Evolutionary conservation across 2,329 filamentous ascomycete species (phyloP).

Genomic region (Graphilbum sp.): DNA sequence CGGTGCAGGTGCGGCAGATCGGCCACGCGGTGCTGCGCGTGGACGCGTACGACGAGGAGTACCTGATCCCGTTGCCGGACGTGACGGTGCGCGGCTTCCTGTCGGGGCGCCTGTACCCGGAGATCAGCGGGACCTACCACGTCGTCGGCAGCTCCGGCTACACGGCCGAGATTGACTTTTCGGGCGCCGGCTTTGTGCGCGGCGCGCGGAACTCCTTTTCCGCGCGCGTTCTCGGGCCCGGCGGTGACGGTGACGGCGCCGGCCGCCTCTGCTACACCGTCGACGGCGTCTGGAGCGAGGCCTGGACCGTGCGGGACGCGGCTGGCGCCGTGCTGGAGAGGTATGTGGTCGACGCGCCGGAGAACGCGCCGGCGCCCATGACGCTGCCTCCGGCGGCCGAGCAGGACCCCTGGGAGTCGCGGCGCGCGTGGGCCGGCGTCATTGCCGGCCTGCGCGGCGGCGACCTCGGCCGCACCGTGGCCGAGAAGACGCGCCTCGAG

Average conservation of each 20-base stretch:
- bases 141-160: slow-evolving; percentile 28
- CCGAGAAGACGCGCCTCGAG: slow-evolving; percentile 67
- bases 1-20: slow-evolving; percentile 31
- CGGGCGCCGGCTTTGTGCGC: slow-evolving; percentile 25
- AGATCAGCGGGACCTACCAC: slow-evolving; percentile 27
- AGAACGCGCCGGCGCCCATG: slow-evolving; percentile 17
- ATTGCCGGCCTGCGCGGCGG: slow-evolving; percentile 54
- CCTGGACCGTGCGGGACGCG: slow-evolving; percentile 16
- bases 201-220: slow-evolving; percentile 30
- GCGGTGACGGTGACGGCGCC: no score
- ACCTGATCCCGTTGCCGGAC: slow-evolving; percentile 30
- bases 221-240: slow-evolving; percentile 23
- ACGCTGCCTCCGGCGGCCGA: slow-evolving; percentile 36
- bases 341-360: slow-evolving; percentile 19
- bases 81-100: slow-evolving; percentile 31
- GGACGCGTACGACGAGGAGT: slow-evolving; percentile 31
- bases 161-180: slow-evolving; percentile 29
- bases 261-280: slow-evolving; percentile 20
- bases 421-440: slow-evolving; percentile 66
- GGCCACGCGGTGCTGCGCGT: slow-evolving; percentile 32
- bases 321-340: slow-evolving; percentile 18
- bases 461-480: slow-evolving; percentile 55
- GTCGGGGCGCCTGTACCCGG: slow-evolving; percentile 29
- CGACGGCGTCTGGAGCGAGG: slow-evolving; percentile 26
- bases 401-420: slow-evolving; percentile 67